Evolutionary conservation across 331 rosid genomes (phyloP).

Genomic region (Pyracantha coccinea): DNA sequence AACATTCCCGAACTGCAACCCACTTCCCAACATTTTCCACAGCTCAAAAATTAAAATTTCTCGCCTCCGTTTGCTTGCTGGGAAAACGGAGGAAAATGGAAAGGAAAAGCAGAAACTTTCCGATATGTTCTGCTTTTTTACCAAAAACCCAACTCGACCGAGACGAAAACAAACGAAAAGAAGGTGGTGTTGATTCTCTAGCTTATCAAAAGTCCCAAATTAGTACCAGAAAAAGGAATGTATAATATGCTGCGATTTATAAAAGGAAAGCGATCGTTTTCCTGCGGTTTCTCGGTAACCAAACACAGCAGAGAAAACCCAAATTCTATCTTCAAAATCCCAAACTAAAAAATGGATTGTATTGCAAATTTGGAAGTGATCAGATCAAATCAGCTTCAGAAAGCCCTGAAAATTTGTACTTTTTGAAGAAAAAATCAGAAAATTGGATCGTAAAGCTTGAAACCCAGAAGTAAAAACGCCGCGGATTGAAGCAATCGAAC

Average conservation of each 20-base stretch:
- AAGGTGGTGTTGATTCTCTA: no score
- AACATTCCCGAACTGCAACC: slow-evolving; percentile 38
- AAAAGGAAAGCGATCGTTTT: not conserved
- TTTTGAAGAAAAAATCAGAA: slow-evolving; percentile 10
- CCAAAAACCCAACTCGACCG: not conserved
- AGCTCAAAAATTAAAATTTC: not conserved
- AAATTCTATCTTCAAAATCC: not conserved
- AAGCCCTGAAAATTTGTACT: slow-evolving; percentile 4
- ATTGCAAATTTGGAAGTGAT: slow-evolving; percentile 18
- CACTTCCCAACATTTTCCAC: slow-evolving; percentile 47
- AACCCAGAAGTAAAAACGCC: slow-evolving; percentile 8
- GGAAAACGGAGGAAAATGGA: slow-evolving; percentile 25
- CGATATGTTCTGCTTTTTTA: not conserved
- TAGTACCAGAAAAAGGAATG: not conserved
- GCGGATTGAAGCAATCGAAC: slow-evolving; percentile 16
- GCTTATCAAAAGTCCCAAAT: not conserved
- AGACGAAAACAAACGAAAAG: not conserved
- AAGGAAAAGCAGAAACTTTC: not conserved
- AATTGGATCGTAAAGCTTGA: slow-evolving; percentile 18
- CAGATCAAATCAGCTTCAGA: slow-evolving; percentile 18
- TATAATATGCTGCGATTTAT: not conserved
- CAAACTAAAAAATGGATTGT: not conserved
- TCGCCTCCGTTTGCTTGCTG: slow-evolving; percentile 19
- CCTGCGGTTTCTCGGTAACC: slow-evolving; percentile 13
- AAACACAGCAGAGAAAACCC: slow-evolving; percentile 16